Conservation (phyloP, 1,284 basidiomycete species). For the Malassezia nana region DNA sequence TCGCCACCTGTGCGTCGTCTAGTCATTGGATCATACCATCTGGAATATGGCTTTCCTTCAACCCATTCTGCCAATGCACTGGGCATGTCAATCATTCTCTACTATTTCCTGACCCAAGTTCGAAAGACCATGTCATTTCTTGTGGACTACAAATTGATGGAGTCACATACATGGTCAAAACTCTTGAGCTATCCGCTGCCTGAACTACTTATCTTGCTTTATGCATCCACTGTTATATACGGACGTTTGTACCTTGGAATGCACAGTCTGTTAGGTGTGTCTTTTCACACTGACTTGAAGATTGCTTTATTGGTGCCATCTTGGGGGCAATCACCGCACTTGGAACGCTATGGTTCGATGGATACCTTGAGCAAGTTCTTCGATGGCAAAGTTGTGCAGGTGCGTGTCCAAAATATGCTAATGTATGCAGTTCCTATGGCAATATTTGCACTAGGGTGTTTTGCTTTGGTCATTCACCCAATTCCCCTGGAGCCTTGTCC, state of each 20-base stretch:
- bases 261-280: conserved; percentile 43
- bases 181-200: conserved; percentile 10
- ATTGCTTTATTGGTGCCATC: conserved; percentile 27
- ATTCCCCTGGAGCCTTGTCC: conserved; percentile 83
- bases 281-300: conserved; percentile 13
- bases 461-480: conserved; percentile 65
- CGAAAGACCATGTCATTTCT: not conserved
- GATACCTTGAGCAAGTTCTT: not conserved
- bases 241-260: conserved; percentile 65
- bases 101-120: conserved; percentile 26
- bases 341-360: not conserved
- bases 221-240: conserved; percentile 65
- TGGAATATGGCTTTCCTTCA: conserved; percentile 79
- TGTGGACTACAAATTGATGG: not conserved
- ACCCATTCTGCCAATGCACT: conserved; percentile 87
- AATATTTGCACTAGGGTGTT: conserved; percentile 58
- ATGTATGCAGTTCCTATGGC: conserved; percentile 57
- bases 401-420: not conserved
- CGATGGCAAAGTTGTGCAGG: not conserved
- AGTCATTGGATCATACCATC: conserved; percentile 49
- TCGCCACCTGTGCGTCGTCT: conserved; percentile 79
- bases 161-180: not conserved
- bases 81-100: conserved; percentile 59
- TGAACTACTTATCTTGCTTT: conserved; percentile 30
- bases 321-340: not conserved